These are phyloP conservation scores for Penicillium sp. DNA, from an alignment of 2,329 filamentous ascomycete genomes.

Conservation along the genomic window DNA sequence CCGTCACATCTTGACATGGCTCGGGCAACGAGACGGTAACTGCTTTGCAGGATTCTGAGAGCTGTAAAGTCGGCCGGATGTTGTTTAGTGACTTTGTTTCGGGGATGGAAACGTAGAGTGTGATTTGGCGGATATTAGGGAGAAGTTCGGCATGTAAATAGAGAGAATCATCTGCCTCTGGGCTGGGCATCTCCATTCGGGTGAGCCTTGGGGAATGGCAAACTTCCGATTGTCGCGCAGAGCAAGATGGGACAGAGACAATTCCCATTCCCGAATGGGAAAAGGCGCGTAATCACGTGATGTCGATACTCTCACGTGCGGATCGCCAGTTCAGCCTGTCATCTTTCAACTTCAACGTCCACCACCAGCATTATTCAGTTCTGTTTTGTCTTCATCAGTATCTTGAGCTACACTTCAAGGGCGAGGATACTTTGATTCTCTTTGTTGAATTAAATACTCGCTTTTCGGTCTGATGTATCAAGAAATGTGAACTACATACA, in stretches of 20 bases:
- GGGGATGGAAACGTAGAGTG: conserved; percentile 58
- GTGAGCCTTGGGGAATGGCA: neutral
- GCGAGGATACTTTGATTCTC: neutral
- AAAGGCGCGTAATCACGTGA: too few species aligned
- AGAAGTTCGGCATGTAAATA: conserved; percentile 64
- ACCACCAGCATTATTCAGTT: neutral
- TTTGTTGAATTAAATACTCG: neutral
- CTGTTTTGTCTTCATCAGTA: neutral
- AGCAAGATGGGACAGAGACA: too few species aligned
- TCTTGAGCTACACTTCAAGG: neutral
- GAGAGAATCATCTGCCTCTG: conserved; percentile 24
- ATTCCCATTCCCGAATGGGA: too few species aligned
- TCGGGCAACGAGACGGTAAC: conserved; percentile 42
- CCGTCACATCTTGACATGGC: conserved; percentile 25
- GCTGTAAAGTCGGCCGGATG: conserved; percentile 27
- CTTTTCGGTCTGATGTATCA: conserved; percentile 2
- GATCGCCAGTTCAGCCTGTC: neutral
- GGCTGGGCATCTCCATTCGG: conserved; percentile 4
- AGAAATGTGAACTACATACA: conserved; percentile 1
- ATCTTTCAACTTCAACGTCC: neutral
- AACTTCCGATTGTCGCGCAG: neutral
- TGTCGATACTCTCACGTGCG: neutral
- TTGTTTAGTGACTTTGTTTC: conserved; percentile 9
- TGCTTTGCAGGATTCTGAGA: conserved; percentile 41
- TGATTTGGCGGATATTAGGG: conserved; percentile 64